phyloP scores from a whole-genome alignment of 495 filamentous ascomycete genomes.

The Aspergillus indologenus region DNA sequence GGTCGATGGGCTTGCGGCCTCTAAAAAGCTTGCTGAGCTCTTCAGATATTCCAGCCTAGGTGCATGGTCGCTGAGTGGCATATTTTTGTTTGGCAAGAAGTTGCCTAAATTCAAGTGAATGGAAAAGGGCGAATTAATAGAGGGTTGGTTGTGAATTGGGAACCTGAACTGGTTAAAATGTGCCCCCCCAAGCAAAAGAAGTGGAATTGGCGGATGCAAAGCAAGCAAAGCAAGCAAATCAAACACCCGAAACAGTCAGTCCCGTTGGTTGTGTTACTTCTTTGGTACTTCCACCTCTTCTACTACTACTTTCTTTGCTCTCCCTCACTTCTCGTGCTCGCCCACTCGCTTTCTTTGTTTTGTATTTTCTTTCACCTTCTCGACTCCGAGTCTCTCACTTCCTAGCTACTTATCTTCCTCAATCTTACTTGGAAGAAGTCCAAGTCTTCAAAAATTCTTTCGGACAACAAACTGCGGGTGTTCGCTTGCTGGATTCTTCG shows the following conservation, averaged over 20 bases:
- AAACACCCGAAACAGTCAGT: conserved; percentile 4
- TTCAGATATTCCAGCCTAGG: conserved; percentile 44
- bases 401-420: neutral
- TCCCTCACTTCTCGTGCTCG: conserved; percentile 1
- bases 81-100: conserved; percentile 9
- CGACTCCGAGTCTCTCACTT: neutral
- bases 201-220: neutral
- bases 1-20: conserved; percentile 42
- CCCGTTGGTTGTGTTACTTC: neutral
- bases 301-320: neutral
- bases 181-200: neutral
- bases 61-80: conserved; percentile 34
- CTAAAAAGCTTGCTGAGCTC: conserved; percentile 42
- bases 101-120: neutral
- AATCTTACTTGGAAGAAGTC: neutral
- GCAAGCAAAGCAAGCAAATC: neutral
- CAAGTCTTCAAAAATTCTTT: neutral
- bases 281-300: neutral
- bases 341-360: neutral
- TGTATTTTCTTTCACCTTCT: neutral
- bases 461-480: neutral
- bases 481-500: neutral
- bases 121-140: too few species aligned
- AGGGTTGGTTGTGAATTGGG: neutral
- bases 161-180: neutral